Percentiles rank a stretch among this genome's conserved stretches.
Conservation (phyloP, 371 early-diverging fungal species). For the Apophysomyces trapeziformis region DNA sequence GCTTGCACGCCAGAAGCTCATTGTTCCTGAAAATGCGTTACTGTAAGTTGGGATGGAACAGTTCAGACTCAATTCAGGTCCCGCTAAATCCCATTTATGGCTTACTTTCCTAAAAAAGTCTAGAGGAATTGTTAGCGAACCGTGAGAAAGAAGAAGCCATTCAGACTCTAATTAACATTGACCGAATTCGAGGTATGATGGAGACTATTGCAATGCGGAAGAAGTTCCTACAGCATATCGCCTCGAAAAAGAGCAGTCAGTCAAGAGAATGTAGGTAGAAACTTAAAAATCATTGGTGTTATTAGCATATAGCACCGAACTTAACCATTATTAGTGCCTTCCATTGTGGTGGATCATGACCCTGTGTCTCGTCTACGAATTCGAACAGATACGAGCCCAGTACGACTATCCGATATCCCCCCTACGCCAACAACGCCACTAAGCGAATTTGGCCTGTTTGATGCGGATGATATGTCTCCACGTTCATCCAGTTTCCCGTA, state of each 20-base stretch:
- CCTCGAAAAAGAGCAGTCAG: constrained; percentile 25
- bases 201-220: constrained; percentile 51
- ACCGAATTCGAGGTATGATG: constrained; percentile 50
- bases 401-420: not conserved
- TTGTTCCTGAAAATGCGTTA: constrained; percentile 57
- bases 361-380: constrained; percentile 13
- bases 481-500: constrained; percentile 1
- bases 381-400: not conserved
- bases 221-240: constrained; percentile 45
- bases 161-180: constrained; percentile 47
- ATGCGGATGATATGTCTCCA: constrained; percentile 4
- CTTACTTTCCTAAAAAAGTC: constrained; percentile 22
- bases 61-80: too few relatives aligned
- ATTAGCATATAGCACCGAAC: too few relatives aligned
- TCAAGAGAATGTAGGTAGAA: not conserved
- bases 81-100: not conserved
- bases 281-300: too few relatives aligned
- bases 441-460: constrained; percentile 3
- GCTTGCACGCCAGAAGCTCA: constrained; percentile 62
- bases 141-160: constrained; percentile 51
- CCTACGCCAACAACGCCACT: constrained; percentile 2
- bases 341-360: constrained; percentile 32
- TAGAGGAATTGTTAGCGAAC: constrained; percentile 48
- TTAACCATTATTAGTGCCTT: constrained; percentile 28
- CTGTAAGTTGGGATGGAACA: constrained; percentile 32